Evolutionary conservation across 2,329 filamentous ascomycete species (phyloP).

Genomic region (Diaporthe capsici): DNA sequence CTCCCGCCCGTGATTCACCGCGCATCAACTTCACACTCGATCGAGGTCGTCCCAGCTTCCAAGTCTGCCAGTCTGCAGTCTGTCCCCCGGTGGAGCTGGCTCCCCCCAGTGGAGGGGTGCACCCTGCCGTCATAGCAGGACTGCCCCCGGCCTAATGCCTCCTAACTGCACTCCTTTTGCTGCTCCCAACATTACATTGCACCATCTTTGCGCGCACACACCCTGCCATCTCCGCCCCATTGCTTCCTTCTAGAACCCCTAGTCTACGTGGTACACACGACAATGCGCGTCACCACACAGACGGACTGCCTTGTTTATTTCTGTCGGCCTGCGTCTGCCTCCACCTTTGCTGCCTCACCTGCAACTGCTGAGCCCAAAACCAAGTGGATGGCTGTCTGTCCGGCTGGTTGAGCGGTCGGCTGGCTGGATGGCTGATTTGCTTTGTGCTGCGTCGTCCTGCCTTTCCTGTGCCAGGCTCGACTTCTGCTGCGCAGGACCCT

Average conservation of each 20-base stretch:
- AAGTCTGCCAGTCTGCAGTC: constrained; percentile 33
- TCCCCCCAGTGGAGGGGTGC: constrained; percentile 21
- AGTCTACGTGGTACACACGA: constrained; percentile 26
- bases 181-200: constrained; percentile 14
- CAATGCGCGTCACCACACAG: constrained; percentile 29
- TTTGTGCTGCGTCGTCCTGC: constrained; percentile 9
- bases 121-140: constrained; percentile 32
- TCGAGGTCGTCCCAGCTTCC: constrained; percentile 1
- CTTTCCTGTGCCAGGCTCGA: constrained; percentile 2
- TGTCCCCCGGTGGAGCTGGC: constrained; percentile 10
- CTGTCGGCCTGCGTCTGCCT: constrained; percentile 19
- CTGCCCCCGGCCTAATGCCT: constrained; percentile 9
- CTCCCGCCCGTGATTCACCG: background rate
- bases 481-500: constrained; percentile 14
- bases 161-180: constrained; percentile 2
- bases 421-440: constrained; percentile 36
- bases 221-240: constrained; percentile 18
- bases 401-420: constrained; percentile 12
- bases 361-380: background rate
- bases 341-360: constrained; percentile 12
- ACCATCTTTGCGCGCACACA: background rate
- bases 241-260: constrained; percentile 34
- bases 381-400: constrained; percentile 33
- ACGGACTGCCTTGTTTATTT: constrained; percentile 32
- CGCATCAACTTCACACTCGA: background rate